Evolutionary conservation across 495 filamentous ascomycete genomes (phyloP).

Genomic region (Neurospora sp.): DNA sequence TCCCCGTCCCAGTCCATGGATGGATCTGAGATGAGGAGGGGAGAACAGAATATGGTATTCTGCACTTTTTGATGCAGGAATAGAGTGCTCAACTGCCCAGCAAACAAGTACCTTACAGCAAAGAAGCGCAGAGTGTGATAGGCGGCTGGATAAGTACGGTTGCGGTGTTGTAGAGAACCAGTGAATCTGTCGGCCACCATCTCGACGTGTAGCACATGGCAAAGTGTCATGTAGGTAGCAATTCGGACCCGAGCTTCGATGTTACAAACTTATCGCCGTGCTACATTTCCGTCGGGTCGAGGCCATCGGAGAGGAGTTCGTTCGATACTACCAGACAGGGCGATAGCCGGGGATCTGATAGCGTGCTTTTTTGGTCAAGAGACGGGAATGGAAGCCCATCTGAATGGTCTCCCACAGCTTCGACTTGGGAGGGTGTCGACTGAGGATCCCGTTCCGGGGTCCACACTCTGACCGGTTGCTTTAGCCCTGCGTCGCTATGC

Average conservation of each 20-base stretch:
- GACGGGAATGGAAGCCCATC: neutral
- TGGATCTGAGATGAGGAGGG: neutral
- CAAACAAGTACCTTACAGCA: neutral
- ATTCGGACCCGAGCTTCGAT: neutral
- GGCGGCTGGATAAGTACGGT: neutral
- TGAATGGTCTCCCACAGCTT: neutral
- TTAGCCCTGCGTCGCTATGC: conserved; percentile 22
- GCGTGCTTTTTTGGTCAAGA: neutral
- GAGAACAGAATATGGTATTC: neutral
- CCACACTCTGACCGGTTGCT: conserved; percentile 20
- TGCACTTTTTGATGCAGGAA: neutral
- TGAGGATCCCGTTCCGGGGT: neutral
- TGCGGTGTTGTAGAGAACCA: neutral
- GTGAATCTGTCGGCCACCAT: neutral
- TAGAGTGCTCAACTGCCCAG: neutral
- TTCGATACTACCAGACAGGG: conserved; percentile 11
- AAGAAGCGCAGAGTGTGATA: neutral
- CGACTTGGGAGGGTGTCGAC: conserved; percentile 3
- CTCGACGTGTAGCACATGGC: neutral
- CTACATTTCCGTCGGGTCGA: neutral
- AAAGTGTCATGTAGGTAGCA: neutral
- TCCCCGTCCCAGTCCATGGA: neutral
- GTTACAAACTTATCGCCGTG: neutral
- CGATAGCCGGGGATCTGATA: conserved; percentile 2
- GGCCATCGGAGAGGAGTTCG: conserved; percentile 10